Percentiles rank a stretch among this genome's conserved stretches.
phyloP scores from a whole-genome alignment of 208 protist species.

The Wallacemonas collosoma region DNA sequence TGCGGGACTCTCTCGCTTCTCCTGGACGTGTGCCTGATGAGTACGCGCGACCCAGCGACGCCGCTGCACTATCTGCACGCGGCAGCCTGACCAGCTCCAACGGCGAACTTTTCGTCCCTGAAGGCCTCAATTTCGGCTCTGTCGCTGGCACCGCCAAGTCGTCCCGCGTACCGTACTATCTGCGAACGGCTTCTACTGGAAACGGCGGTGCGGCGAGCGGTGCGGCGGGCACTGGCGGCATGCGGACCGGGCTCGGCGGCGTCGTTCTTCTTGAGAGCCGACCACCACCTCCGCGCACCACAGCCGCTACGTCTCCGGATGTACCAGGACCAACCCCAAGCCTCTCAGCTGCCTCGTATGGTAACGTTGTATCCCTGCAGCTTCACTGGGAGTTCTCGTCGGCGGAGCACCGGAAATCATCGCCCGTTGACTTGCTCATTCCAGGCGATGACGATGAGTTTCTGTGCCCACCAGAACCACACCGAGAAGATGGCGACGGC shows the following conservation, averaged over 20 bases:
- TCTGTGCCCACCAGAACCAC: not conserved
- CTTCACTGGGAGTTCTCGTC: not conserved
- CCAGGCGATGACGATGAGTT: not conserved
- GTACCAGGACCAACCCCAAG: not conserved
- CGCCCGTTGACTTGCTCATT: not conserved
- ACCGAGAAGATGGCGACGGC: not conserved
- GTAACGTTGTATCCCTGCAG: slow-evolving; percentile 15
- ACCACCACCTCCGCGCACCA: not conserved
- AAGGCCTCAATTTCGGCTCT: not conserved
- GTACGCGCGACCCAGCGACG: not conserved
- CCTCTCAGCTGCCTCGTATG: slow-evolving; percentile 11
- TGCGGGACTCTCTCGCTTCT: not conserved
- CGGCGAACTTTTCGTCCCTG: not conserved
- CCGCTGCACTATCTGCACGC: not conserved
- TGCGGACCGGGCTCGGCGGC: slow-evolving; percentile 15
- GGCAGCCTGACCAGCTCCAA: not conserved
- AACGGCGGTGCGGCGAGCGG: not conserved
- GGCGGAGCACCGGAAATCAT: not conserved
- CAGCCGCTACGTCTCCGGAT: not conserved
- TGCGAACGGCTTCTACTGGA: slow-evolving; percentile 27
- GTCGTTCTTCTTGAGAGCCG: slow-evolving; percentile 21
- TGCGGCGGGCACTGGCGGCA: not conserved
- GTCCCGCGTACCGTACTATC: slow-evolving; percentile 53
- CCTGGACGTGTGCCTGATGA: not conserved
- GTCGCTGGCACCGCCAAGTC: not conserved